Evolutionary conservation across 257 asterid species (phyloP), one percentile per base, ranked within the genome.

Genomic region (Agastache rugosa): DNA sequence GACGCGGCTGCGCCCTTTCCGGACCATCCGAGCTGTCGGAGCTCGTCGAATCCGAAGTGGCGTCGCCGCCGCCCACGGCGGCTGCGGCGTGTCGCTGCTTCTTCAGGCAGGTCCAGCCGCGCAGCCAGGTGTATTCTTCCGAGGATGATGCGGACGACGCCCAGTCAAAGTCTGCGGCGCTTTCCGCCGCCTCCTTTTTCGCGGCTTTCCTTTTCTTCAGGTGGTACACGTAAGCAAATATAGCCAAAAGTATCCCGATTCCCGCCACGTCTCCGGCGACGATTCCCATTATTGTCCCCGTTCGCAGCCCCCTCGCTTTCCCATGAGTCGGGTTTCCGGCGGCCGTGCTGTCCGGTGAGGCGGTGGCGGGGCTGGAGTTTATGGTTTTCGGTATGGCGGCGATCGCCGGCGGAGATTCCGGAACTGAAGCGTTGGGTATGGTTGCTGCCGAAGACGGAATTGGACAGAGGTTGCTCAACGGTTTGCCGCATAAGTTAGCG

Each of bases 331-430:
- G 62, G 63, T 29, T 55, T 0, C 37, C 48, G 42, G 76, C 39
- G 27, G 37, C 69, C 45, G 72, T 75, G 4, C 85, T 48, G 83
- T 61, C 61, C 56, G 91, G 67, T 1, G 87, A 74, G 41, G 71
- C 69, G 7, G 86, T 63, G 0, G 68, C 83, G 0, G 93, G 90
- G 72, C 63, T 80, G 15, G 96, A 83, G 67, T 47, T 83, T 0
- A 85, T 78, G 14, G 93, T 76, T 19, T 92, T 83, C 0, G 99
- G 99, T 9, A 89, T 87, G 54, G 96, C 97, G 53, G 99, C 97
- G 50, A 92, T 88, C 31, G 99, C 99, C 5, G 98, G 94, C 0
- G 97, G 95, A n/a, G 96, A 92, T 8, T 79, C 88, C 6, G 89
- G 84, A 1, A 67, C 81, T 0, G 91, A 48, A 31, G 87, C 66